Base-by-base conservation (phyloP, 352 stramenopile species). In the Pythium rhizo-oryzae region DNA sequence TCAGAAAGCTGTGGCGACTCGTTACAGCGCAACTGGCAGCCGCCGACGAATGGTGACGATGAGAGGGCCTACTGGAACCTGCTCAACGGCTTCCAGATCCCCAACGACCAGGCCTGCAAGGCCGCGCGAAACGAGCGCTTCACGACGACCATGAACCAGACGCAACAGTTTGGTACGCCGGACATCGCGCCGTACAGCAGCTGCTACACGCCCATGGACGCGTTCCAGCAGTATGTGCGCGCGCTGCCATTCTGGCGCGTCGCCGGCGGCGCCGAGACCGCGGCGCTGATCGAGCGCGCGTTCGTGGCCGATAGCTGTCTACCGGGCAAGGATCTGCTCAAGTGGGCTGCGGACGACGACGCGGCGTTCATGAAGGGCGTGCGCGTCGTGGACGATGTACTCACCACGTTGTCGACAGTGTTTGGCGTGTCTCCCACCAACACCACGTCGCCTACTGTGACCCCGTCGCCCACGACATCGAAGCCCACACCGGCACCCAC, bases 161-260 rank as follows among this genome's bases (percentile, higher is more conserved):
- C 47, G 9, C 47, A 64, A 57, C 56, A 63, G 35, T 65, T 61
- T 44, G 64, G 56, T 8, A 28, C 35, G 8, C 7, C 19, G 9
- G 49, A 41, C 7, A 24, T 58, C 19, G 18, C 44, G 30, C 53
- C 63, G 4, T 69, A 59, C 47, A 57, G 64, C n/a, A 43, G 53
- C 39, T 70, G 64, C 49, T 61, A 43, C 8, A 30, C 41, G 47
- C 57, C 64, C 8, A 61, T 65, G 56, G 64, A 70, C 9, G 56
- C 24, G 21, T 18, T 70, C 9, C n/a, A 54, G 35, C 55, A 65
- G 56, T 70, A 70, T 39, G 57, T 65, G 9, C 54, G 55, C 9
- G 55, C 33, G 12, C 47, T 63, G 24, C 63, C 63, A 16, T 49
- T 53, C 21, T 69, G 54, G 63, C 44, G 33, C 8, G 30, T 35